Percentiles rank a stretch among this genome's conserved stretches.
Conservation (phyloP, 768 basidiomycete species). For the Xerocomellus amylosporus region DNA sequence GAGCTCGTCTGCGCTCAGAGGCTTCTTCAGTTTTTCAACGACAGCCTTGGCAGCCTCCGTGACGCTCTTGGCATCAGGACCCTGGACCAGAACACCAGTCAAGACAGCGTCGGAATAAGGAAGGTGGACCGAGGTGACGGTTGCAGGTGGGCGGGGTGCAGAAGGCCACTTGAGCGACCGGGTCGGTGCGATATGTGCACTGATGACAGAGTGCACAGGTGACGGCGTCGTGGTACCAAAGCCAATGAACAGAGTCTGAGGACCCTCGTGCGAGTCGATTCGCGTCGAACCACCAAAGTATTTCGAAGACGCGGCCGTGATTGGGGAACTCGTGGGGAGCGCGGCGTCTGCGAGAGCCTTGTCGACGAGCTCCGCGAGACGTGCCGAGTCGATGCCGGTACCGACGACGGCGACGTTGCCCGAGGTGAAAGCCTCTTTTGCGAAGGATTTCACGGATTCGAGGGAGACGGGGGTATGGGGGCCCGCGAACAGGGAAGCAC, state of each 20-base stretch:
- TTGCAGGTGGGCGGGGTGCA: constrained; percentile 54
- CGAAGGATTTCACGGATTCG: constrained; percentile 72
- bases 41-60: constrained; percentile 68
- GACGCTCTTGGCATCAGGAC: constrained; percentile 57
- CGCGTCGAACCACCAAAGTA: constrained; percentile 90
- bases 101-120: constrained; percentile 92
- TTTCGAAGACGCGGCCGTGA: constrained; percentile 29
- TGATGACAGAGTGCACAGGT: constrained; percentile 75
- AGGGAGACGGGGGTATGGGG: constrained; percentile 60
- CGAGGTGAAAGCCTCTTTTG: constrained; percentile 68
- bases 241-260: constrained; percentile 83
- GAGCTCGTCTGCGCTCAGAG: constrained; percentile 64
- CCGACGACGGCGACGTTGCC: constrained; percentile 85
- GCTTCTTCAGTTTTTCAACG: constrained; percentile 59
- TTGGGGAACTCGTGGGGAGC: constrained; percentile 37
- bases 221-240: constrained; percentile 71
- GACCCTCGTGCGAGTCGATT: constrained; percentile 56
- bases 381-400: constrained; percentile 74
- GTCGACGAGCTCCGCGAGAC: constrained; percentile 69
- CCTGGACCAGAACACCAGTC: constrained; percentile 80
- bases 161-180: constrained; percentile 86
- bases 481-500: constrained; percentile 84
- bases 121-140: constrained; percentile 71
- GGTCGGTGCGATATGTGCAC: constrained; percentile 74
- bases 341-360: constrained; percentile 51